Base-by-base conservation (phyloP, 371 early-diverging fungal genomes). In the Lichtheimia corymbifera region DNA sequence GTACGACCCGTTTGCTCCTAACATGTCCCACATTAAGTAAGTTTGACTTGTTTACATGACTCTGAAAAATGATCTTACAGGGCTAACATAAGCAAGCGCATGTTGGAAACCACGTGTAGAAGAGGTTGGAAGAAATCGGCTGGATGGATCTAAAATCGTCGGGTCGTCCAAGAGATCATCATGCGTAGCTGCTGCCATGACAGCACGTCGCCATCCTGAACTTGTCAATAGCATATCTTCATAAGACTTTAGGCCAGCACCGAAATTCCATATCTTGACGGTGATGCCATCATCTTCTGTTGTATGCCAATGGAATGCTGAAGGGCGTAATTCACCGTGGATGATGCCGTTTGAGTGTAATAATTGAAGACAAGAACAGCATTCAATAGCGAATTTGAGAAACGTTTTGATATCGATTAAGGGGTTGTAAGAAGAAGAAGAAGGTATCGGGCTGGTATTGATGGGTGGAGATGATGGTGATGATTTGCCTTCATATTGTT, bases 1-100 rank as follows among this genome's bases (percentile, higher is more conserved):
- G 85, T 83, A 62, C 85, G 69, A 20, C 85, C 85, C 14, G 85
- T 84, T 62, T 84, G 85, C 59, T 85, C 83, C 69, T 69, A 24
- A 30, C 18, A 53, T 28, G 52, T 42, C 25, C 17, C 24, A 25
- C 27, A 43, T 24, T 11, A 13, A 17, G 11, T 47, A 5, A 47
- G 47, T 47, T 17, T 17, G 5, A n/a, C n/a, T 47, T 22, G 47
- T 22, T 47, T 47, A n/a, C n/a, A 18, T 47, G 7, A 47, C n/a
- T 13, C 47, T 47, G 44, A 6, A 15, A 6, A n/a, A 17, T 15
- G 22, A 42, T 35, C 65, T 60, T 65, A 69, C 69, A 17, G 76
- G 76, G 27, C 76, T 76, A 24, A 76, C 64, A 64, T 76, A 76
- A 6, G 65, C 63, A 3, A 79, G 54, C 12, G 76, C 68, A 28